These are phyloP conservation scores for Pseudogymnoascus verrucosus DNA, from an alignment of 2,329 filamentous ascomycete genomes.

Conservation along the genomic window DNA sequence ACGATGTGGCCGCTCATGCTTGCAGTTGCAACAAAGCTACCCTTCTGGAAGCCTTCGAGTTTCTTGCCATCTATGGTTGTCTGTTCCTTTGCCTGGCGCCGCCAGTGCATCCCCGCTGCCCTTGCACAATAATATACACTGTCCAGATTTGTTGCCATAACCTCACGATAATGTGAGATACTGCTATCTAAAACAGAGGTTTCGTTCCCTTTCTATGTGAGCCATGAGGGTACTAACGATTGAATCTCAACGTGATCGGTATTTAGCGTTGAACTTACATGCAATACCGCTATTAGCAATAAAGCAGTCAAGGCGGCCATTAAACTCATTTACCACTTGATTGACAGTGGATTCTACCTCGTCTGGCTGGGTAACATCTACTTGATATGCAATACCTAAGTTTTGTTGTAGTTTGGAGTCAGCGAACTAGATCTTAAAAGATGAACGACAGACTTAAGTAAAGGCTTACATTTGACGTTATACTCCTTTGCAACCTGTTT, in stretches of 20 bases:
- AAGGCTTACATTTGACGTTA: background rate
- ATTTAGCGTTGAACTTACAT: constrained; percentile 25
- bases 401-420: background rate
- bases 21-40: constrained; percentile 59
- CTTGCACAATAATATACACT: constrained; percentile 61
- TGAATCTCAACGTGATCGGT: too few species aligned
- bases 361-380: background rate
- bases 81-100: constrained; percentile 17
- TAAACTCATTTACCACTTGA: constrained; percentile 58
- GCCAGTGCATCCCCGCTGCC: constrained; percentile 56
- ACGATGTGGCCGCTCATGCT: constrained; percentile 50
- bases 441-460: constrained; percentile 16
- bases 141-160: constrained; percentile 59
- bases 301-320: constrained; percentile 57
- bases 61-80: constrained; percentile 35
- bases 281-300: constrained; percentile 62
- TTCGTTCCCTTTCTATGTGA: constrained; percentile 35
- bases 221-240: too few species aligned
- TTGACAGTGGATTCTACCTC: constrained; percentile 36
- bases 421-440: too few species aligned
- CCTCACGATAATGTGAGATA: constrained; percentile 34
- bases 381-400: background rate
- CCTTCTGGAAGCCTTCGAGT: constrained; percentile 40
- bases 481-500: background rate
- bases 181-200: background rate